Evolutionary conservation across 164 flowering plant species (phyloP).

Genomic region (Kalanchoe fedtschenkoi): DNA sequence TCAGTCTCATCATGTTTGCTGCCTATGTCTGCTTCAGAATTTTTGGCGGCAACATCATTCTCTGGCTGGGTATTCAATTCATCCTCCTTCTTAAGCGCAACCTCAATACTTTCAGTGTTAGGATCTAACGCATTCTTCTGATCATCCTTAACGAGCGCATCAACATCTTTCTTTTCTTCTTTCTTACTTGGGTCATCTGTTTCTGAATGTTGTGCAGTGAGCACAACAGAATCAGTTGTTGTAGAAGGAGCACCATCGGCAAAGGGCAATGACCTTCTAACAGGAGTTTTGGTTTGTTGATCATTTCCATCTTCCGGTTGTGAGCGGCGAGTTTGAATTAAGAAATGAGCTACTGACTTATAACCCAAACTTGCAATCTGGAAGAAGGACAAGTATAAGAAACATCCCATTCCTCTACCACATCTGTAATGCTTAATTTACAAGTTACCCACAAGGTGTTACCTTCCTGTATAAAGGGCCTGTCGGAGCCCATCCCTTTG

Average conservation of each 20-base stretch:
- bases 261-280: slow-evolving; percentile 52
- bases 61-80: neutral
- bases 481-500: slow-evolving; percentile 89
- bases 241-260: slow-evolving; percentile 15
- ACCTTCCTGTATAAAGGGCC: slow-evolving; percentile 68
- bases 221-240: neutral
- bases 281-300: slow-evolving; percentile 22
- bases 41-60: neutral
- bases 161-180: neutral
- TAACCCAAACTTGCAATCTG: slow-evolving; percentile 59
- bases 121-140: neutral
- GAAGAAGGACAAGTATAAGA: slow-evolving; percentile 6
- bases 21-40: neutral
- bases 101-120: neutral
- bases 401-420: too few species aligned
- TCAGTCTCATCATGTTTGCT: neutral
- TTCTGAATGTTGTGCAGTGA: slow-evolving; percentile 5
- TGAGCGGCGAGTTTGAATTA: slow-evolving; percentile 46
- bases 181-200: neutral
- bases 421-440: neutral
- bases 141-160: neutral
- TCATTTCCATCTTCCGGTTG: slow-evolving; percentile 15
- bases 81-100: neutral
- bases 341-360: slow-evolving; percentile 91
- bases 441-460: slow-evolving; percentile 5